Conservation (phyloP, 2,329 filamentous ascomycete species). For the Aspergillus tubingensis region DNA sequence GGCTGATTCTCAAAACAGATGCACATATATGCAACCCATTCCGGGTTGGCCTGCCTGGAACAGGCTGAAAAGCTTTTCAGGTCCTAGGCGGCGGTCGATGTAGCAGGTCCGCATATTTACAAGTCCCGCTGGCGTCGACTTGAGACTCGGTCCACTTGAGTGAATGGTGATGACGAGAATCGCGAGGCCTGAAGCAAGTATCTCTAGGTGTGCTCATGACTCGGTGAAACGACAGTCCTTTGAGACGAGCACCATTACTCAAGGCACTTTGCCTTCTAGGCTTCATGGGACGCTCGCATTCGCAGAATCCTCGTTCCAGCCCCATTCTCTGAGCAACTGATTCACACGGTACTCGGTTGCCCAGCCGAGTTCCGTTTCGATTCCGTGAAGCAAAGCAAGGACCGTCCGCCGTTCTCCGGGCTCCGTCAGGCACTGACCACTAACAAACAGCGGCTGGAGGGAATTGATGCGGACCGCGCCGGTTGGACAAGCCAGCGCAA, state of each 20-base stretch:
- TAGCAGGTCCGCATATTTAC: not conserved
- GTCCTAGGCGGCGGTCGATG: not conserved
- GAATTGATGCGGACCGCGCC: slow-evolving; percentile 62
- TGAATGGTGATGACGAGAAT: not conserved
- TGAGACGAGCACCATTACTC: not conserved
- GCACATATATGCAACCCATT: not conserved
- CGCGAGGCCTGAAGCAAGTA: not conserved
- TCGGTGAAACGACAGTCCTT: not conserved
- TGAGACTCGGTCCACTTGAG: not conserved
- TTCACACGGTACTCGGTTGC: slow-evolving; percentile 63
- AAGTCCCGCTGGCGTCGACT: not conserved
- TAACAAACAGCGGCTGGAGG: slow-evolving; percentile 64
- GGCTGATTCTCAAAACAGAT: slow-evolving; percentile 4
- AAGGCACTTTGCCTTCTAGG: not conserved
- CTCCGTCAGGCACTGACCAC: slow-evolving; percentile 61
- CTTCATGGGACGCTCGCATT: not conserved
- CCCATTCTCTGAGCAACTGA: slow-evolving; percentile 51
- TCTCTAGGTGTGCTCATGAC: not conserved
- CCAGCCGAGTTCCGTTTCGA: slow-evolving; percentile 66
- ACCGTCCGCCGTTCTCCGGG: slow-evolving; percentile 57
- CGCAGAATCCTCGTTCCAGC: slow-evolving; percentile 29
- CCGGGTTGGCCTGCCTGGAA: not conserved
- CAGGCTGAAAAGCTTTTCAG: not conserved
- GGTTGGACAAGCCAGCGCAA: slow-evolving; percentile 59
- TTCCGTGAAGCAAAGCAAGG: slow-evolving; percentile 56